Evolutionary conservation across 1,284 basidiomycete genomes (phyloP), one percentile per base, ranked within the genome.

Genomic region (Fomitopsis palustris): DNA sequence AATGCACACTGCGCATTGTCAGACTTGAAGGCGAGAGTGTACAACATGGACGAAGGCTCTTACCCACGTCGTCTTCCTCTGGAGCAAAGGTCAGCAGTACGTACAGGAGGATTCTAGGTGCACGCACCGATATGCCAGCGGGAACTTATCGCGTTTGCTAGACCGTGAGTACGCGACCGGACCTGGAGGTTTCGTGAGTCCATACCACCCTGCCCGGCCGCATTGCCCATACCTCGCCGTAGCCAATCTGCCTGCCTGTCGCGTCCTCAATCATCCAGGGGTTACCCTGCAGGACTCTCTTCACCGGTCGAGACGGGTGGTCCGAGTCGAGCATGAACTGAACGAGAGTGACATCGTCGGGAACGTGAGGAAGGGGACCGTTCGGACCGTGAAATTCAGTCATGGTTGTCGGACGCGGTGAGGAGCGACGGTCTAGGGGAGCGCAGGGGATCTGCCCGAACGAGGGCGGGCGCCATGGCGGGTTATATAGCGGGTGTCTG

Each of bases 321-420:
- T 77, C 66, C 5, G 70, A 69, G 60, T 85, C 82, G 21, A 90
- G 78, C 43, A 90, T 78, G 69, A 90, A 89, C 70, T 90, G 88
- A 8, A 84, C 80, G 19, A 90, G 75, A 10, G 84, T 84, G 53
- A 90, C 70, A 70, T 89, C 74, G 64, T 87, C 85, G 7, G 87
- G 88, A 56, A 87, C 81, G 55, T 64, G 63, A 5, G 77, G 77
- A 41, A 83, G 70, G 25, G 75, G 67, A 52, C 58, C 60, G 23
- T 66, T 57, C n/a, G 73, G 72, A 25, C 75, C 74, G 53, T 69
- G 71, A 61, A 84, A 81, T 62, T 80, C 75, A 16, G 58, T 12
- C 65, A 62, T 64, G 17, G 47, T n/a, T 16, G n/a, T 41, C 23
- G 38, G 29, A 35, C 10, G 9, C n/a, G 33, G 29, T 33, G 31